A percentile compares a stretch with the other conserved stretches of the same genome.
Evolutionary conservation across 306 rosid genomes (phyloP).

Genomic region (Begonia masoniana): DNA sequence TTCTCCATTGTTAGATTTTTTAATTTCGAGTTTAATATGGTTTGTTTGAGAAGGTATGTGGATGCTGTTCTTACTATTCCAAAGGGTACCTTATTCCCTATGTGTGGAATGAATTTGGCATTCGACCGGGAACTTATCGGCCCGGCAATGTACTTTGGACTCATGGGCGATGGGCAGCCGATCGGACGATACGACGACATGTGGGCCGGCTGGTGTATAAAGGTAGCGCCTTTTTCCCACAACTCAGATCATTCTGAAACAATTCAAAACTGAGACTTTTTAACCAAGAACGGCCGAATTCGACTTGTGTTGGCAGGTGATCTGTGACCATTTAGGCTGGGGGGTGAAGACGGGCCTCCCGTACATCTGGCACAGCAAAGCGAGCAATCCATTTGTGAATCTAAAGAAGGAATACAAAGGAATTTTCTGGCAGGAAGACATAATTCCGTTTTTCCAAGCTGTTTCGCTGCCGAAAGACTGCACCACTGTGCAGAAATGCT

Average conservation of each 20-base stretch:
- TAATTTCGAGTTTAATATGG: background rate
- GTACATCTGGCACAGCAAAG: conserved; percentile 58
- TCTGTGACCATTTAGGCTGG: conserved; percentile 72
- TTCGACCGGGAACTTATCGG: conserved; percentile 87
- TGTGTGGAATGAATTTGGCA: conserved; percentile 93
- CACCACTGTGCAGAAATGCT: conserved; percentile 82
- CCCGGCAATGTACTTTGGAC: conserved; percentile 93
- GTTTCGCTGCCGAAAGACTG: conserved; percentile 50
- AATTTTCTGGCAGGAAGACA: conserved; percentile 70
- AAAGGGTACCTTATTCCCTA: conserved; percentile 50
- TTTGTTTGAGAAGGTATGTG: conserved; percentile 26
- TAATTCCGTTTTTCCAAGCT: conserved; percentile 56
- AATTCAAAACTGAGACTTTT: no score
- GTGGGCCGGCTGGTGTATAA: conserved; percentile 97
- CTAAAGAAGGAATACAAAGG: conserved; percentile 68
- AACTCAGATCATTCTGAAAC: no score
- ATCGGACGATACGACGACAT: conserved; percentile 82
- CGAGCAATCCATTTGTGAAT: conserved; percentile 63
- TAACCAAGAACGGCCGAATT: no score
- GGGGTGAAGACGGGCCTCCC: conserved; percentile 87
- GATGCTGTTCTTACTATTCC: conserved; percentile 52
- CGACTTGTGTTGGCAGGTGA: conserved; percentile 21
- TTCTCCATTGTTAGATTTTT: no score
- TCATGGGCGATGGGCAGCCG: conserved; percentile 94
- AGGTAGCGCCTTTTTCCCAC: conserved; percentile 16